A percentile compares a stretch with the other conserved stretches of the same genome.
Evolutionary conservation across 2,329 filamentous ascomycete genomes (phyloP).

Genomic region (Didymella segeticola): DNA sequence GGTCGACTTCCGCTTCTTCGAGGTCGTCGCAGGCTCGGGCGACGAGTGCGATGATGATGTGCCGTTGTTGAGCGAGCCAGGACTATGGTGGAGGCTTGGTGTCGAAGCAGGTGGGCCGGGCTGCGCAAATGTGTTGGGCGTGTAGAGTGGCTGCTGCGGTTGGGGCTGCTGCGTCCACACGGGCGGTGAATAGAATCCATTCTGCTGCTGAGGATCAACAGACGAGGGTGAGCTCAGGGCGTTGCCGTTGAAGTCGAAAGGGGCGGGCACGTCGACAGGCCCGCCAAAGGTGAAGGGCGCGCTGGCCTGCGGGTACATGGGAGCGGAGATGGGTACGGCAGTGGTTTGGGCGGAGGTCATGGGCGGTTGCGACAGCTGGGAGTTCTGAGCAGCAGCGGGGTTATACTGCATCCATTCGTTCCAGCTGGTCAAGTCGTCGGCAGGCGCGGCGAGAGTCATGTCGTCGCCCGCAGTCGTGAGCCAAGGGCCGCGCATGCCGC

Average conservation of each 20-base stretch:
- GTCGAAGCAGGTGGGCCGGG: slow-evolving; percentile 39
- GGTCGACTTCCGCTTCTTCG: slow-evolving; percentile 50
- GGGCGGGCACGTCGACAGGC: slow-evolving; percentile 36
- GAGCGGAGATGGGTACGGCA: slow-evolving; percentile 29
- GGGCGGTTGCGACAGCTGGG: slow-evolving; percentile 35
- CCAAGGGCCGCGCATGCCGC: slow-evolving; percentile 44
- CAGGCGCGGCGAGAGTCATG: slow-evolving; percentile 38
- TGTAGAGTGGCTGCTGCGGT: slow-evolving; percentile 33
- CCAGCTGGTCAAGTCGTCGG: slow-evolving; percentile 49
- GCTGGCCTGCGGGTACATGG: slow-evolving; percentile 32
- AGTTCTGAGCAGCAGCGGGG: slow-evolving; percentile 45
- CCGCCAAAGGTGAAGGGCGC: slow-evolving; percentile 46
- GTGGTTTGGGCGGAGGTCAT: slow-evolving; percentile 38
- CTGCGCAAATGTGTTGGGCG: slow-evolving; percentile 30
- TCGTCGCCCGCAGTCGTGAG: slow-evolving; percentile 44
- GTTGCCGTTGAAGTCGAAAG: slow-evolving; percentile 44
- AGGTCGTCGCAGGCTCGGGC: slow-evolving; percentile 57
- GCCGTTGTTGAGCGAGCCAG: slow-evolving; percentile 42
- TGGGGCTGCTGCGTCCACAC: slow-evolving; percentile 43
- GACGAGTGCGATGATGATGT: slow-evolving; percentile 64
- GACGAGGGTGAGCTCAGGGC: slow-evolving; percentile 42
- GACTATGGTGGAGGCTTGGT: slow-evolving; percentile 49
- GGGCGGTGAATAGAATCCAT: slow-evolving; percentile 39
- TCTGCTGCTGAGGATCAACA: slow-evolving; percentile 34
- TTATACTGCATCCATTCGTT: slow-evolving; percentile 59